phyloP scores from a whole-genome alignment of 2,329 filamentous ascomycete species.

The Fusarium fujikuroi region DNA sequence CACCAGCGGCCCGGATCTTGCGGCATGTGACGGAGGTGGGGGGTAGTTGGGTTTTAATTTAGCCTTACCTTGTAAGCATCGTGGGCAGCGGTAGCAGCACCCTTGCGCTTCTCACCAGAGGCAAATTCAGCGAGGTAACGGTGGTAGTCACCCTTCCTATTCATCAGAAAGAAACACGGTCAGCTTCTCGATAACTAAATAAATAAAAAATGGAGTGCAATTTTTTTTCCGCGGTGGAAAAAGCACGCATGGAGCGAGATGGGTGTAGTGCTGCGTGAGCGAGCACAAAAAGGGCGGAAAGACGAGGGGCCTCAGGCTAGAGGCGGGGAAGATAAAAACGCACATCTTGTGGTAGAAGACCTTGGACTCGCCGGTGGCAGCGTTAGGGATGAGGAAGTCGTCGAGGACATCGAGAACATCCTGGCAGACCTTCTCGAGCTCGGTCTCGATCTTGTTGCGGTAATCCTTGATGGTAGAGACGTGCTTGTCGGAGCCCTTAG shows the following conservation, averaged over 20 bases:
- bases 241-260: slow-evolving; percentile 14
- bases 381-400: slow-evolving; percentile 92
- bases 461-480: slow-evolving; percentile 94
- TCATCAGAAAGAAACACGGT: slow-evolving; percentile 16
- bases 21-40: slow-evolving; percentile 42
- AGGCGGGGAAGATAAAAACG: slow-evolving; percentile 53
- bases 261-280: slow-evolving; percentile 20
- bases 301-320: slow-evolving; percentile 34
- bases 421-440: slow-evolving; percentile 98
- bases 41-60: slow-evolving; percentile 14
- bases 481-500: slow-evolving; percentile 97
- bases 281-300: slow-evolving; percentile 27
- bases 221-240: neutral
- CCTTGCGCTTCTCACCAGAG: slow-evolving; percentile 91
- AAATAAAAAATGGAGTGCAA: slow-evolving; percentile 8
- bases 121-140: slow-evolving; percentile 95
- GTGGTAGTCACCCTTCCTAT: slow-evolving; percentile 95
- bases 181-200: slow-evolving; percentile 15
- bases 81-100: slow-evolving; percentile 84
- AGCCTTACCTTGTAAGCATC: slow-evolving; percentile 93
- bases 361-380: slow-evolving; percentile 97
- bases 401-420: slow-evolving; percentile 97
- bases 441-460: slow-evolving; percentile 97
- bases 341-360: slow-evolving; percentile 99
- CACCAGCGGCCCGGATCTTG: slow-evolving; percentile 40